Evolutionary conservation across 441 rosid genomes (phyloP).

Genomic region (Arabidopsis hybrid): DNA sequence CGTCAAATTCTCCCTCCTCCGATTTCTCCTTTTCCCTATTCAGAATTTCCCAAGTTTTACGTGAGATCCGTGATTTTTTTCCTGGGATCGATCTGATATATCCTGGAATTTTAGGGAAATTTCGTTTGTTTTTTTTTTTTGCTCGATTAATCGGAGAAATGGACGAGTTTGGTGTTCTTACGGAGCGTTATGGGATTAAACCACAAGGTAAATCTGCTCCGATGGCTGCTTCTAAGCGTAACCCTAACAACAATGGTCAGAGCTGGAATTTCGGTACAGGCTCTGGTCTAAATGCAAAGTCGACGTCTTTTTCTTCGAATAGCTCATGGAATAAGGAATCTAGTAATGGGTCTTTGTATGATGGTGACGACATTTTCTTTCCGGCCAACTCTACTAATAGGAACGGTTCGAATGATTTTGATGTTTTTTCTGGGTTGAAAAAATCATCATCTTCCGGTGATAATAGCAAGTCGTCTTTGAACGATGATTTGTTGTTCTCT

Average conservation of each 20-base stretch:
- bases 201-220: constrained; percentile 93
- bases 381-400: constrained; percentile 29
- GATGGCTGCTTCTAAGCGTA: constrained; percentile 68
- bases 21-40: neutral
- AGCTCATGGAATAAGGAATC: too few relatives aligned
- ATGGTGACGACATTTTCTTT: constrained; percentile 44
- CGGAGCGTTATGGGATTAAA: constrained; percentile 83
- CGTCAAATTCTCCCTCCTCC: neutral
- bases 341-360: constrained; percentile 43
- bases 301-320: constrained; percentile 39
- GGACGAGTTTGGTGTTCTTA: constrained; percentile 88
- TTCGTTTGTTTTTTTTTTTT: neutral
- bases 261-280: constrained; percentile 43
- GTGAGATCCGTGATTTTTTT: constrained; percentile 22
- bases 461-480: constrained; percentile 44
- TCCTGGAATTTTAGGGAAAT: neutral
- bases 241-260: constrained; percentile 28
- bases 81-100: constrained; percentile 22
- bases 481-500: constrained; percentile 59
- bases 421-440: constrained; percentile 56
- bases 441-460: constrained; percentile 39
- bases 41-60: neutral
- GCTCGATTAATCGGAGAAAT: constrained; percentile 42
- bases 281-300: constrained; percentile 33
- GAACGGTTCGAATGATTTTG: constrained; percentile 49